Conservation (phyloP, 306 rosid genomes). For the Trichosanthes cucumerina region DNA sequence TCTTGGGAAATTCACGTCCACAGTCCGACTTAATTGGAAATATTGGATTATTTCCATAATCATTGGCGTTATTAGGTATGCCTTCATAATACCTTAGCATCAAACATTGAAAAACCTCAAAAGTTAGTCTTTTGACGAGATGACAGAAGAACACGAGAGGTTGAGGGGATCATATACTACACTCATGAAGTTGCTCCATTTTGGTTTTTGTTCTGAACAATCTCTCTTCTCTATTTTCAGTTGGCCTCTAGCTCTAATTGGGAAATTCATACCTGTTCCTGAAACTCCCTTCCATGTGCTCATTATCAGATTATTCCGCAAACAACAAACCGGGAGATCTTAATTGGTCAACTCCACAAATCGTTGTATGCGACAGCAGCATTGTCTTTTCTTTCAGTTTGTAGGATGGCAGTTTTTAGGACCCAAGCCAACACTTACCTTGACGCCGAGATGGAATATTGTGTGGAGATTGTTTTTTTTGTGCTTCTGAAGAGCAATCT, state of each 20-base stretch:
- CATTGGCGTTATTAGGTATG: constrained; percentile 63
- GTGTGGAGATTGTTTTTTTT: not conserved
- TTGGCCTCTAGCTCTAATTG: constrained; percentile 87
- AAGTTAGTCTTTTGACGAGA: not conserved
- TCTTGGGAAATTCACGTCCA: constrained; percentile 64
- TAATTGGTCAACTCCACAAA: not conserved
- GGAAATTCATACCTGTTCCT: constrained; percentile 68
- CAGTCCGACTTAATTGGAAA: constrained; percentile 63
- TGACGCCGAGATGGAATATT: not conserved
- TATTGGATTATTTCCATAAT: constrained; percentile 60
- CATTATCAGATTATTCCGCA: constrained; percentile 5
- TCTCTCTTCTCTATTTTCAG: constrained; percentile 27
- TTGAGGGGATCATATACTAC: too few relatives aligned
- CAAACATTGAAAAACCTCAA: not conserved
- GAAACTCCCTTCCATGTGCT: constrained; percentile 14
- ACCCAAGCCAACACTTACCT: not conserved
- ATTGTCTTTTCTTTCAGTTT: not conserved
- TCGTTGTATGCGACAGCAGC: not conserved
- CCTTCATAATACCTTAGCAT: not conserved
- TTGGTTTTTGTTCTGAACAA: not conserved
- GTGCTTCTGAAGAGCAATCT: not conserved
- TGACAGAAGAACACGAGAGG: not conserved
- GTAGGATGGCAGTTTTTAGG: constrained; percentile 1
- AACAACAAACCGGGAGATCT: constrained; percentile 9
- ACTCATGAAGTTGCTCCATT: not conserved